Evolutionary conservation across 768 basidiomycete genomes (phyloP), one percentile per base, ranked within the genome.

Genomic region (Leccinellum rugosiceps): DNA sequence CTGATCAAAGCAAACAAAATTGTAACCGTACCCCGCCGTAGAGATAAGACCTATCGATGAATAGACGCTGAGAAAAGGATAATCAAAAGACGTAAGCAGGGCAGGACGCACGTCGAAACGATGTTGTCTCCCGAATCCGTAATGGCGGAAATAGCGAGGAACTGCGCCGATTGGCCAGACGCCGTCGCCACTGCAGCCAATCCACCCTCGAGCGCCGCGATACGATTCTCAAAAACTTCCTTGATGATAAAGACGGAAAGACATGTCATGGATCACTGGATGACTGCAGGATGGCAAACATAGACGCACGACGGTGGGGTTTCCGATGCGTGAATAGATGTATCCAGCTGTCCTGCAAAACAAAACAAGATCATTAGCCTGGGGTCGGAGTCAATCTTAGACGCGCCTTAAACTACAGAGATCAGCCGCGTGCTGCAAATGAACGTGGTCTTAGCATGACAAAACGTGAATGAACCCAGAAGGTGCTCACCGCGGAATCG

Each of bases 141-240:
- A 17, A 87, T 72, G 2, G 80, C 76, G 1, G 78, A 72, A 45
- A 88, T 76, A 0, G 84, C 79, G 72, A 87, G 73, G 65, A 84
- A 82, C 58, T 85, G 84, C 0, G 86, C 88, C 2, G 83, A 72
- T 58, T 84, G 84, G 2, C 85, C 87, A 45, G 82, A 83, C 0
- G 85, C 68, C 6, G 78, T 68, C 0, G 85, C 74, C 0, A 87
- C 73, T 3, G 86, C 86, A 0, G 84, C 84, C 0, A 68, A 74
- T 0, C 86, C 87, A 3, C 84, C 83, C 60, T 87, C 86, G 13
- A 88, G 76, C 0, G 83, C 82, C 0, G 87, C 80, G 2, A 88
- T 80, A 4, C 86, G 77, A 61, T 80, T 80, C 69, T 87, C 87
- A 51, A 88, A 85, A 3, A 86, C 78, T 43, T 86, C 83, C 83